phyloP scores from a whole-genome alignment of 495 filamentous ascomycete species.

The Aspergillus conjunctus region DNA sequence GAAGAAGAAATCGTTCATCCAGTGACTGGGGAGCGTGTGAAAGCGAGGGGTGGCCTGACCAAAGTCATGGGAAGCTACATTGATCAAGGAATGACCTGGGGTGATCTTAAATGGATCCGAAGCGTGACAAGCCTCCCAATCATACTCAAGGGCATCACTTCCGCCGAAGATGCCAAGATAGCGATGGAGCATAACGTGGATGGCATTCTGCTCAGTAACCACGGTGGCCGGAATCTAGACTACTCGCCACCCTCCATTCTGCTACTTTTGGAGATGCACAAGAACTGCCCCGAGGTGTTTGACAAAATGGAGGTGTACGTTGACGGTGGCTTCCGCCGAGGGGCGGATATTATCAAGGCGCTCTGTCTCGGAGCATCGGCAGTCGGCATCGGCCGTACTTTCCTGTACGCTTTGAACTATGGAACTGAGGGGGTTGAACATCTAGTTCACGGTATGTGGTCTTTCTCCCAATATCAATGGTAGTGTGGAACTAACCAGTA shows the following conservation, averaged over 20 bases:
- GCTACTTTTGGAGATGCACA: constrained; percentile 63
- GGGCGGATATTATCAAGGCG: constrained; percentile 69
- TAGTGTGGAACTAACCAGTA: not conserved
- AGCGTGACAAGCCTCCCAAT: constrained; percentile 62
- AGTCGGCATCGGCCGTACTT: constrained; percentile 63
- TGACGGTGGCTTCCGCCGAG: constrained; percentile 65
- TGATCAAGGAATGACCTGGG: constrained; percentile 74
- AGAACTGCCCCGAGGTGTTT: constrained; percentile 63
- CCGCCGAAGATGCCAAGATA: constrained; percentile 57
- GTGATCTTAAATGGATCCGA: constrained; percentile 70
- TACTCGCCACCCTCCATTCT: constrained; percentile 59
- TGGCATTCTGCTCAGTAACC: constrained; percentile 69
- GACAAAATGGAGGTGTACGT: constrained; percentile 63
- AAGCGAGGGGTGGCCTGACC: constrained; percentile 59
- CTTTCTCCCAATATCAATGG: not conserved
- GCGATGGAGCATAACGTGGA: constrained; percentile 59
- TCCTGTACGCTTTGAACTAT: constrained; percentile 55
- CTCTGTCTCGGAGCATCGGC: constrained; percentile 64
- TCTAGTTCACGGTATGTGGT: constrained; percentile 14
- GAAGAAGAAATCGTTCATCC: constrained; percentile 26
- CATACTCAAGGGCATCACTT: constrained; percentile 66
- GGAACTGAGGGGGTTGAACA: constrained; percentile 27
- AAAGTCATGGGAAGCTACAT: constrained; percentile 65
- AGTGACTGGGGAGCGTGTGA: constrained; percentile 49
- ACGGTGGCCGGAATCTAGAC: constrained; percentile 68